Percentiles rank a stretch among this genome's conserved stretches.
phyloP scores from a whole-genome alignment of 208 protist genomes.

The Trichomonas tenax region DNA sequence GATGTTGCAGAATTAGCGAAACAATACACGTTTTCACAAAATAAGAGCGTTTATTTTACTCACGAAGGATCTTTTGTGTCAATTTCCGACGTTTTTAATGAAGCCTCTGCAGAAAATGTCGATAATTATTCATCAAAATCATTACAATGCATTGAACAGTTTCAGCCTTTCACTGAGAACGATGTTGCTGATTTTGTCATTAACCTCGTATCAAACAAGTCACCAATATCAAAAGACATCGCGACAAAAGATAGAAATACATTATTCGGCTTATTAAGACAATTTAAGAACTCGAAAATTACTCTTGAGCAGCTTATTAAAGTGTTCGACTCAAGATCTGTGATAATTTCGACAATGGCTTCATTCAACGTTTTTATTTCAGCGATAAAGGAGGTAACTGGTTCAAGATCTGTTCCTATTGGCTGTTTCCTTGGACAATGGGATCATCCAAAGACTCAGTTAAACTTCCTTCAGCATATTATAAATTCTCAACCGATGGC shows the following conservation, averaged over 20 bases:
- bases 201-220: neutral
- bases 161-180: neutral
- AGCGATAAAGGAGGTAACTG: neutral
- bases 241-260: neutral
- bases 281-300: neutral
- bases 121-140: neutral
- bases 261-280: neutral
- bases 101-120: neutral
- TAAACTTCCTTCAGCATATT: neutral
- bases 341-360: neutral
- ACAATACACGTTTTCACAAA: neutral
- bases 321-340: neutral
- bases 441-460: neutral
- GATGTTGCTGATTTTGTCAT: neutral
- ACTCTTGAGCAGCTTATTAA: neutral
- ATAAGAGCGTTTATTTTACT: neutral
- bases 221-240: neutral
- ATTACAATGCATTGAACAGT: slow-evolving; percentile 2
- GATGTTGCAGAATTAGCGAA: neutral
- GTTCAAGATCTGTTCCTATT: neutral
- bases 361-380: neutral
- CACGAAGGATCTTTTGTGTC: neutral
- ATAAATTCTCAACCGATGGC: neutral
- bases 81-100: slow-evolving; percentile 9
- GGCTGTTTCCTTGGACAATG: neutral